Conservation (phyloP, 139 green algal species). For the Coccomyxa sp. region DNA sequence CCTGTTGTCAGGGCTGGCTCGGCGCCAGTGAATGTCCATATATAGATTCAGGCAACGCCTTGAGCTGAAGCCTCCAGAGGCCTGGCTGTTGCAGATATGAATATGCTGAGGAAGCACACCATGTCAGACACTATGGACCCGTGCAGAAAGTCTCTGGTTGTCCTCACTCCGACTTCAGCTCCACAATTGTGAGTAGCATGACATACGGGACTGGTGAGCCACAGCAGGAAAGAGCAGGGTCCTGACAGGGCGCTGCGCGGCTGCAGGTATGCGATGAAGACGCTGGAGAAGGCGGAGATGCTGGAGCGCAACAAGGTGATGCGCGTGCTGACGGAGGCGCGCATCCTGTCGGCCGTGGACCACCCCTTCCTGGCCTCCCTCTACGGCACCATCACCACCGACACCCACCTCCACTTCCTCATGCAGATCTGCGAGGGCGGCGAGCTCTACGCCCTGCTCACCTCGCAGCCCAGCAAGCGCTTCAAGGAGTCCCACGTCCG, state of each 20-base stretch:
- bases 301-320: slow-evolving; percentile 91
- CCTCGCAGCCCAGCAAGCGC: slow-evolving; percentile 66
- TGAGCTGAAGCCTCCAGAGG: neutral
- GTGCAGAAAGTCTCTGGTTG: too few relatives aligned
- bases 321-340: slow-evolving; percentile 84
- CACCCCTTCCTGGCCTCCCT: slow-evolving; percentile 96
- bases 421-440: slow-evolving; percentile 66
- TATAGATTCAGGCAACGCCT: too few relatives aligned
- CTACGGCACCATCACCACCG: slow-evolving; percentile 90
- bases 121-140: too few relatives aligned
- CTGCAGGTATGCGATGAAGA: slow-evolving; percentile 85
- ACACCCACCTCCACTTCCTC: slow-evolving; percentile 87
- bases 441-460: slow-evolving; percentile 78
- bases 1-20: too few relatives aligned
- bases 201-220: too few relatives aligned
- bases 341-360: slow-evolving; percentile 83
- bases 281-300: slow-evolving; percentile 97
- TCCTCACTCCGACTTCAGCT: too few relatives aligned
- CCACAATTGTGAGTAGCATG: too few relatives aligned
- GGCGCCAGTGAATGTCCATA: too few relatives aligned
- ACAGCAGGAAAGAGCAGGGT: too few relatives aligned
- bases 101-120: too few relatives aligned
- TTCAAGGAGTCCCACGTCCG: slow-evolving; percentile 70
- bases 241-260: too few relatives aligned
- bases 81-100: too few relatives aligned